Base-by-base conservation (phyloP, 2,329 filamentous ascomycete genomes). In the Talaromyces islandicus region DNA sequence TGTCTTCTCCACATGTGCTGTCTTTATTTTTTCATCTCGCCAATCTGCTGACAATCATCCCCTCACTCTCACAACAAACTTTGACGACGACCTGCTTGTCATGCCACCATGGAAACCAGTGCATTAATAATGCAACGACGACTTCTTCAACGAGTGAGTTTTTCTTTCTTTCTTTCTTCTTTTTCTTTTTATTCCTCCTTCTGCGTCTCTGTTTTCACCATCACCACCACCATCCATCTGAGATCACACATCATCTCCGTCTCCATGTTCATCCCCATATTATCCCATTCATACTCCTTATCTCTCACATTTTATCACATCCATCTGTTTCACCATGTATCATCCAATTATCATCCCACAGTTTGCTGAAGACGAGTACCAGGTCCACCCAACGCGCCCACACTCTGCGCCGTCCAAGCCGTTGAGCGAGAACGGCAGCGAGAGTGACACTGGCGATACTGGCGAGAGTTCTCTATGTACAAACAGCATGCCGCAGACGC, bases 1-100 rank as follows among this genome's bases (percentile, higher is more conserved):
- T 30, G 7, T 9, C 5, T 29, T 55, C 54, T 54, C 56, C 57
- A n/a, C 38, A 48, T 58, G 41, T 48, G 14, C 63, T n/a, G 25
- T 27, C 41, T 32, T 12, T 35, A 46, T 21, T 38, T 17, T n/a
- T 57, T 24, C 29, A 30, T 21, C 35, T 30, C 21, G 9, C 27
- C 43, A 27, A 4, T 17, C 43, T 29, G 12, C 14, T 52, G 60
- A 4, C 56, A 66, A 25, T 64, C 63, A 21, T 11, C 27, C 30
- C 25, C 21, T 9, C 24, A 25, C 11, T 63, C 64, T 5, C 69
- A 72, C 59, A 63, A 58, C 21, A 55, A 54, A 2, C 57, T 73
- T 25, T 10, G 7, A 19, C 21, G 60, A 59, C 1, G 4, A 30
- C 38, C 14, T n/a, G 11, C 38, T 21, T 29, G 9, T 14, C 7